These are phyloP conservation scores for Phytophthora capsici DNA, from an alignment of 352 stramenopile species.

Conservation along the genomic window DNA sequence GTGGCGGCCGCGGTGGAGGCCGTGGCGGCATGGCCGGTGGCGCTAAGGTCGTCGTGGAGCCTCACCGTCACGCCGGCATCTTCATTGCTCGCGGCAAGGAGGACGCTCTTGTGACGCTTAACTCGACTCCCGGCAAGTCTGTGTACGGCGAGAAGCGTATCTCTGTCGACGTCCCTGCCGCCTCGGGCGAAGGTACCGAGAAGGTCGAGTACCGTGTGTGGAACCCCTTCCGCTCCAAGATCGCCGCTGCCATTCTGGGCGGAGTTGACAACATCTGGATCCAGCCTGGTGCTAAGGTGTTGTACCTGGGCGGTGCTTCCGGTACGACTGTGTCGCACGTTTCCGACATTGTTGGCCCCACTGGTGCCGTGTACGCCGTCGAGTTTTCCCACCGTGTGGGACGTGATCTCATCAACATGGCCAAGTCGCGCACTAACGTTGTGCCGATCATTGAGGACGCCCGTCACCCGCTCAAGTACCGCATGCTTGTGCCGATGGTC, in stretches of 20 bases:
- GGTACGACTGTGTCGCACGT: slow-evolving; percentile 99
- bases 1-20: slow-evolving; percentile 56
- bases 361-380: slow-evolving; percentile 98
- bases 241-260: slow-evolving; percentile 98
- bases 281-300: slow-evolving; percentile 96
- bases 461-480: slow-evolving; percentile 98
- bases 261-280: slow-evolving; percentile 99
- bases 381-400: slow-evolving; percentile 99
- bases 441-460: slow-evolving; percentile 99
- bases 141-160: slow-evolving; percentile 99
- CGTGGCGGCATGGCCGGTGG: slow-evolving; percentile 94
- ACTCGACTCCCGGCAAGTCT: slow-evolving; percentile 98
- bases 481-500: slow-evolving; percentile 99
- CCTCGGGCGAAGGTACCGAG: slow-evolving; percentile 88
- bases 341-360: slow-evolving; percentile 98
- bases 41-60: slow-evolving; percentile 97
- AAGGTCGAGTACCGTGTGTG: slow-evolving; percentile 99
- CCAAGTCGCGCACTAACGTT: slow-evolving; percentile 99
- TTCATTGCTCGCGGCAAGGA: slow-evolving; percentile 99
- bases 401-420: slow-evolving; percentile 99
- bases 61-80: slow-evolving; percentile 98
- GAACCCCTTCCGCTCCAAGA: slow-evolving; percentile 99
- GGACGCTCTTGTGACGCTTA: slow-evolving; percentile 98
- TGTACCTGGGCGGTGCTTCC: slow-evolving; percentile 99
- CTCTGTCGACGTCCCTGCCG: slow-evolving; percentile 95